Evolutionary conservation across 1,139 yeast species (phyloP).

Genomic region (Taphrina wiesneri): DNA sequence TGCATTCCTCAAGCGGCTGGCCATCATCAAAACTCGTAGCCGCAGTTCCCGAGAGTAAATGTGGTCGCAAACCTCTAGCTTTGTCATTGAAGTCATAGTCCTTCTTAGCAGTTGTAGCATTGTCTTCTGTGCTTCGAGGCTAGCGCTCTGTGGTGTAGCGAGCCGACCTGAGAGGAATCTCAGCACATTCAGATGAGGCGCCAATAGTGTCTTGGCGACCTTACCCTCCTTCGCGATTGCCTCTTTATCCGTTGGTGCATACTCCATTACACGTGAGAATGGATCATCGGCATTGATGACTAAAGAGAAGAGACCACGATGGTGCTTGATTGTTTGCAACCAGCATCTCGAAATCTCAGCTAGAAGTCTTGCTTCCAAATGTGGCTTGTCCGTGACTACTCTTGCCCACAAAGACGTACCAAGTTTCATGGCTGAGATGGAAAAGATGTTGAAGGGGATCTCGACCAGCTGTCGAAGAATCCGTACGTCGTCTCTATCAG

Average conservation of each 20-base stretch:
- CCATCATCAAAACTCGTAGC: constrained; percentile 70
- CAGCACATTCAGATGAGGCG: constrained; percentile 71
- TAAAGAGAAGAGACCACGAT: constrained; percentile 68
- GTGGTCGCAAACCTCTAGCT: constrained; percentile 56
- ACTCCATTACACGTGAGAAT: constrained; percentile 77
- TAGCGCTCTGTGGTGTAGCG: constrained; percentile 54
- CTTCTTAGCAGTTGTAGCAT: constrained; percentile 7
- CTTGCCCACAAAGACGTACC: constrained; percentile 81
- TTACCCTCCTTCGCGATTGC: constrained; percentile 47
- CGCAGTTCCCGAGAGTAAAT: constrained; percentile 76
- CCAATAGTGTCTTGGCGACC: constrained; percentile 57
- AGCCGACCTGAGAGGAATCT: constrained; percentile 75
- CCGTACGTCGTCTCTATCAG: constrained; percentile 35
- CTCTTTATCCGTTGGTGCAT: constrained; percentile 75
- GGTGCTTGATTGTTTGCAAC: constrained; percentile 63
- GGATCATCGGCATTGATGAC: constrained; percentile 60
- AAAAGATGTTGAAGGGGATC: constrained; percentile 69
- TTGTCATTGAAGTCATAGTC: constrained; percentile 14
- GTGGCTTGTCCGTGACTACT: constrained; percentile 67
- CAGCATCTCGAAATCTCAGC: constrained; percentile 69
- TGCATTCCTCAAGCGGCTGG: constrained; percentile 51
- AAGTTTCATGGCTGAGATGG: constrained; percentile 60
- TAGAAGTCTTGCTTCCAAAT: constrained; percentile 60
- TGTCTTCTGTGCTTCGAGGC: constrained; percentile 8
- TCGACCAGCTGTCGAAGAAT: constrained; percentile 52